Base-by-base conservation (phyloP, 2,329 filamentous ascomycete genomes). In the Nemania diffusa region DNA sequence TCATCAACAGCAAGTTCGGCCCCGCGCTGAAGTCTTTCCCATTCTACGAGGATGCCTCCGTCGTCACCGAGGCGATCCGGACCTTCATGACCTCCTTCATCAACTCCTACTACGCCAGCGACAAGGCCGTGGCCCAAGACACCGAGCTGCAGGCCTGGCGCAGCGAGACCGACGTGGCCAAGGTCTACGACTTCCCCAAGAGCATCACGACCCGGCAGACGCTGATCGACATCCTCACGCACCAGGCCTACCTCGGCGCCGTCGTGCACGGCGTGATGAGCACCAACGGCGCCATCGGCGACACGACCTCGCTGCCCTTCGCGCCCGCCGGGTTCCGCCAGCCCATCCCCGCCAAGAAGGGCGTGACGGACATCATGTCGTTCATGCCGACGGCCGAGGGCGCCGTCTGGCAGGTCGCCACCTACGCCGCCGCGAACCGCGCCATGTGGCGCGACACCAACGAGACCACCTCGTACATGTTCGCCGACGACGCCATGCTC, bases 121-220 rank as follows among this genome's bases (percentile, higher is more conserved):
- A 80, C 53, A 56, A 59, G 1, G 73, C 73, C 6, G 68, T 85
- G 9, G 57, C 62, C 1, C 58, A 63, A 3, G 84, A 85, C 69
- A 24, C 52, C 0, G 83, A 85, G 65, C 71, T 85, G 0, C 79
- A 81, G 62, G 75, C 75, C n/a, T 85, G 83, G 83, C 76, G 82
- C 29, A 51, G 57, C 1, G 83, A 85, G 74, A 80, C 79, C 26
- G 78, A 74, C 56, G 65, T 70, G 0, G 82, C 82, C 0, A 57
- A 77, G 62, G 78, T 77, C 0, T 72, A 80, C 32, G 81, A 84
- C 72, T 83, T 85, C 73, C 82, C 69, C n/a, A 53, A 81, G n/a
- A 65, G 72, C 9, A 67, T 71, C 29, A 32, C 64, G 0, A 72
- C 73, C 1, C 67, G 60, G n/a, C 68, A 75, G 37, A 72, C 74